A percentile compares a stretch with the other conserved stretches of the same genome.
Conservation (phyloP, 2,329 filamentous ascomycete species). For the Apiospora malaysiana region DNA sequence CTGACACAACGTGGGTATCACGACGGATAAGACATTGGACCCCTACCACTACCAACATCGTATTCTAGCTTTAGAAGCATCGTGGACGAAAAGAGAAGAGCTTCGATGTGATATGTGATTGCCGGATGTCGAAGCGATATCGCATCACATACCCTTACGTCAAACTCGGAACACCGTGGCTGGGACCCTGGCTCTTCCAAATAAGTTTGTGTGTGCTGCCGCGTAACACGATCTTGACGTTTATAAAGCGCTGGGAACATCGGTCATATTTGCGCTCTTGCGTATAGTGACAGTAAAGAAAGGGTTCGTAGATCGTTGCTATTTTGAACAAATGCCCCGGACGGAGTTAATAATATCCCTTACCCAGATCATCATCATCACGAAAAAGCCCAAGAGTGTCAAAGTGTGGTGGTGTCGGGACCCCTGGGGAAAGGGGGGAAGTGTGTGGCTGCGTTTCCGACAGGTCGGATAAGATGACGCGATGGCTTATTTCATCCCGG, state of each 20-base stretch:
- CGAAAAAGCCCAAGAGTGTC: neutral
- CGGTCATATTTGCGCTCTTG: neutral
- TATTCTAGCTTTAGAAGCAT: neutral
- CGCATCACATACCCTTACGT: neutral
- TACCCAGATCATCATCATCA: neutral
- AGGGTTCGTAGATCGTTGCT: slow-evolving; percentile 12
- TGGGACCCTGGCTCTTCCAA: neutral
- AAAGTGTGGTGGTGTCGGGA: neutral
- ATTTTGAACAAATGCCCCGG: neutral
- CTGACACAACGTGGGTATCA: neutral
- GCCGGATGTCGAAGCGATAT: neutral
- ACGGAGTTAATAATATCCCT: neutral
- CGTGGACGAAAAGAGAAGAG: neutral
- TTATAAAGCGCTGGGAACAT: neutral
- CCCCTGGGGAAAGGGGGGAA: neutral
- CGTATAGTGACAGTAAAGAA: neutral
- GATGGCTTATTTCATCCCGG: slow-evolving; percentile 19
- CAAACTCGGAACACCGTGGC: slow-evolving; percentile 16
- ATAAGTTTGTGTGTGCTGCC: neutral
- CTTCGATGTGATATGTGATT: neutral
- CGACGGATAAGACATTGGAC: neutral
- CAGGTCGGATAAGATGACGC: slow-evolving; percentile 21
- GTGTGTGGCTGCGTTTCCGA: slow-evolving; percentile 17
- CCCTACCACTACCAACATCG: neutral
- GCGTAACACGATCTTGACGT: neutral